Percentiles rank a stretch among this genome's conserved stretches.
phyloP scores from a whole-genome alignment of 495 filamentous ascomycete genomes.

The Pyrenula aspistea region DNA sequence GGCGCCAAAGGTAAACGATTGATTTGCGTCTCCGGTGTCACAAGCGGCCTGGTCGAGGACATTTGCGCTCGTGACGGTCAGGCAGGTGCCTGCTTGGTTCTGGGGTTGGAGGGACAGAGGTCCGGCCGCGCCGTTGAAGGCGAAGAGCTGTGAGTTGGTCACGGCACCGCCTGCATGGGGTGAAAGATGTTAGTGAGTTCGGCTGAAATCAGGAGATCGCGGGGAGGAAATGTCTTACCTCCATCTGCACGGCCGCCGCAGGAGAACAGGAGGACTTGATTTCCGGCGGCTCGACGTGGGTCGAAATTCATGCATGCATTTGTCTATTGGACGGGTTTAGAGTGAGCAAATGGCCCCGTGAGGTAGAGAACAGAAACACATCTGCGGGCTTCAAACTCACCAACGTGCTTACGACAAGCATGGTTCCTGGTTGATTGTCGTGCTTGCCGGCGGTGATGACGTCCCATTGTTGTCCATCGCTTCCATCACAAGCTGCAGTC shows the following conservation, averaged over 20 bases:
- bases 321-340: constrained; percentile 18
- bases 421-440: constrained; percentile 23
- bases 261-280: constrained; percentile 38
- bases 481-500: constrained; percentile 32
- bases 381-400: no score
- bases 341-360: no score
- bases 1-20: constrained; percentile 36
- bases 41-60: constrained; percentile 31
- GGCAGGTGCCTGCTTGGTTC: constrained; percentile 29
- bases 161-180: constrained; percentile 24
- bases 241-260: constrained; percentile 46
- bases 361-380: constrained; percentile 1
- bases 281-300: constrained; percentile 27
- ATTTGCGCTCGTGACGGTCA: constrained; percentile 31
- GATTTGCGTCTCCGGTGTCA: constrained; percentile 22
- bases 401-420: constrained; percentile 40
- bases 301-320: constrained; percentile 46
- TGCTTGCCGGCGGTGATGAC: constrained; percentile 40
- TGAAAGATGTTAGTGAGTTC: no score
- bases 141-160: constrained; percentile 36
- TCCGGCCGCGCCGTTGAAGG: constrained; percentile 26
- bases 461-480: constrained; percentile 39
- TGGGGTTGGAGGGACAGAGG: constrained; percentile 28
- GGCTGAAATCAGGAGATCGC: background rate
- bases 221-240: constrained; percentile 8